These are phyloP conservation scores for Populus davidiana DNA, from an alignment of 345 rosid species.

Conservation along the genomic window DNA sequence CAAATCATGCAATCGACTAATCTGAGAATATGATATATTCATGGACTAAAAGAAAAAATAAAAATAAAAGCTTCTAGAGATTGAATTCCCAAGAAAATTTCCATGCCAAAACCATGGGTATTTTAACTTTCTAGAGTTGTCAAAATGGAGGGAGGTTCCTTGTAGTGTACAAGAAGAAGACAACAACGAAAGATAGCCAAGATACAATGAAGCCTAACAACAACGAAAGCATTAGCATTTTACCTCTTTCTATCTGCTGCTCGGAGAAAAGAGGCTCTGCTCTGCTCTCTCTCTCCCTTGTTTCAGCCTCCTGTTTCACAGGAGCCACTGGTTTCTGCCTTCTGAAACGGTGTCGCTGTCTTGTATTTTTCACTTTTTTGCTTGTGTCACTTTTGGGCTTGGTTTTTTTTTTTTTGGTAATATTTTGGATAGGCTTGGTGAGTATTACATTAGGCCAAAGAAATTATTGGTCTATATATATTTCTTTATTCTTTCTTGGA, in stretches of 20 bases:
- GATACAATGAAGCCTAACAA: not conserved
- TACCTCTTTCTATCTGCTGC: not conserved
- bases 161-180: not conserved
- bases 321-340: slow-evolving; percentile 26
- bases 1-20: no score
- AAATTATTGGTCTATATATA: not conserved
- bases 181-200: not conserved
- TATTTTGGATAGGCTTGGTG: no score
- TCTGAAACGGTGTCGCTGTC: not conserved
- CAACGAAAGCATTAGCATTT: not conserved
- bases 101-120: no score
- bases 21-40: no score
- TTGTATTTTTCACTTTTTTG: not conserved
- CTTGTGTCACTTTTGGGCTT: not conserved
- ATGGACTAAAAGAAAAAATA: no score
- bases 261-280: not conserved
- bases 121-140: not conserved
- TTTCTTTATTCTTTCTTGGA: not conserved
- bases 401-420: not conserved
- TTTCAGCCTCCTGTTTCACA: slow-evolving; percentile 31
- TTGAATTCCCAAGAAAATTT: no score
- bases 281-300: not conserved
- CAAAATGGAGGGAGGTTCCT: not conserved
- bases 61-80: no score
- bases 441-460: not conserved